Conservation (phyloP, 2,329 filamentous ascomycete species). For the Colletotrichum truncatum region DNA sequence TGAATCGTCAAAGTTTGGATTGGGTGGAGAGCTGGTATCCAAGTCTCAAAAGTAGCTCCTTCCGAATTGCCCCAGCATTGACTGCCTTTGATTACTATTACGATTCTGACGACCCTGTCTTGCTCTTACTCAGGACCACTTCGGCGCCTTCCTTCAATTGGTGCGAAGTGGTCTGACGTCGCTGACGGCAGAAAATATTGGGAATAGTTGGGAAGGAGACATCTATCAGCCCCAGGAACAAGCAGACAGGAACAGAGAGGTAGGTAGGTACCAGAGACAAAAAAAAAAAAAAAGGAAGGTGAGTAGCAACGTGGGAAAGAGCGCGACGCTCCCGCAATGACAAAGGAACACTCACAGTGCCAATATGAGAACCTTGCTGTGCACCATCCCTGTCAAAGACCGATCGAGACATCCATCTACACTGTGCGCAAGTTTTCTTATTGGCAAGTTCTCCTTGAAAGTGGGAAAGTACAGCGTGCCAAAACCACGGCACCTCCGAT, state of each 20-base stretch:
- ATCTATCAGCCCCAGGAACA: too few relatives aligned
- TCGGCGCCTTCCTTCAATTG: too few relatives aligned
- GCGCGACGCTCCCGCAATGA: too few relatives aligned
- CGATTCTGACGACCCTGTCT: too few relatives aligned
- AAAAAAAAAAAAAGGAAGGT: not conserved
- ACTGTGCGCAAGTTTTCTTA: constrained; percentile 21
- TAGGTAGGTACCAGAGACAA: not conserved
- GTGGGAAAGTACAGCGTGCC: not conserved
- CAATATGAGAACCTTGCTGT: not conserved
- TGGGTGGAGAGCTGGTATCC: too few relatives aligned
- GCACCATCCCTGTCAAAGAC: not conserved
- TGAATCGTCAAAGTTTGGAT: not conserved
- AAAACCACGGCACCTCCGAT: not conserved
- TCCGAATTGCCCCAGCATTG: too few relatives aligned
- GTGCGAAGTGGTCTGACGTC: not conserved
- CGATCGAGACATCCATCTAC: not conserved
- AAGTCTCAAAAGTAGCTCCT: too few relatives aligned
- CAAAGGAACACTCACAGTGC: too few relatives aligned
- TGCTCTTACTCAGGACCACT: too few relatives aligned
- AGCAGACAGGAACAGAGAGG: not conserved
- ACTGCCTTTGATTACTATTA: too few relatives aligned
- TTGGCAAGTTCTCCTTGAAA: too few relatives aligned
- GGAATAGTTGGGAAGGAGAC: not conserved
- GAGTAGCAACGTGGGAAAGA: not conserved
- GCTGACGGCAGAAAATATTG: not conserved